Conservation (phyloP, 169 alveolate genomes). For the Eimeria necatrix region DNA sequence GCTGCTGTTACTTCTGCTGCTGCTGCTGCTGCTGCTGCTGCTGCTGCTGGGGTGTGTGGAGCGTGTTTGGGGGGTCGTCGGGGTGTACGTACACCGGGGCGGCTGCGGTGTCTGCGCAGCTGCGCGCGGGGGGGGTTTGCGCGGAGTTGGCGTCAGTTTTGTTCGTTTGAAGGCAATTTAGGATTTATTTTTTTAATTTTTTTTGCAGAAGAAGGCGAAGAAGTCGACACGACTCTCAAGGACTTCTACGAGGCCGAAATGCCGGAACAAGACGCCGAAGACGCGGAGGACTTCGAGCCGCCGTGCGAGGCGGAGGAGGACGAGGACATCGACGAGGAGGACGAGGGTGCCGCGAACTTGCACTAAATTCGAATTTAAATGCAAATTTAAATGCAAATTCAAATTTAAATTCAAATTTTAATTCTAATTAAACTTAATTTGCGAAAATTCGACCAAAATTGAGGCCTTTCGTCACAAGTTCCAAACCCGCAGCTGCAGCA, state of each 20-base stretch:
- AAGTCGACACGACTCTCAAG: constrained; percentile 86
- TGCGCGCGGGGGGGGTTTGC: constrained; percentile 68
- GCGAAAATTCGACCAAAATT: no score
- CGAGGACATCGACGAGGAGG: constrained; percentile 85
- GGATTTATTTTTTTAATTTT: background rate
- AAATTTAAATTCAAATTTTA: no score
- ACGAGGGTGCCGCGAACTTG: no score
- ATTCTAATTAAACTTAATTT: no score
- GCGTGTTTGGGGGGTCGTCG: no score
- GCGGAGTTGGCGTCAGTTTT: background rate
- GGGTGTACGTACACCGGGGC: constrained; percentile 36
- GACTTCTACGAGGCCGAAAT: constrained; percentile 92
- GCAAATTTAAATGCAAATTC: no score
- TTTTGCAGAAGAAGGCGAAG: constrained; percentile 81
- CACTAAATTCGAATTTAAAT: no score
- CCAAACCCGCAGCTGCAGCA: no score
- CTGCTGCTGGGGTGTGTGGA: no score
- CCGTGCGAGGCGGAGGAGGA: constrained; percentile 91
- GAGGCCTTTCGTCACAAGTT: no score
- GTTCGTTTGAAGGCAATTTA: background rate
- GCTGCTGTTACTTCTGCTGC: no score
- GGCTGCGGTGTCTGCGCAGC: constrained; percentile 59
- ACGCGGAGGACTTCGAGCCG: constrained; percentile 93
- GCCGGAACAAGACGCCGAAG: constrained; percentile 92
- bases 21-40: no score